Conservation (phyloP, 1,139 yeast genomes). For the Saccharomyces hybrid region DNA sequence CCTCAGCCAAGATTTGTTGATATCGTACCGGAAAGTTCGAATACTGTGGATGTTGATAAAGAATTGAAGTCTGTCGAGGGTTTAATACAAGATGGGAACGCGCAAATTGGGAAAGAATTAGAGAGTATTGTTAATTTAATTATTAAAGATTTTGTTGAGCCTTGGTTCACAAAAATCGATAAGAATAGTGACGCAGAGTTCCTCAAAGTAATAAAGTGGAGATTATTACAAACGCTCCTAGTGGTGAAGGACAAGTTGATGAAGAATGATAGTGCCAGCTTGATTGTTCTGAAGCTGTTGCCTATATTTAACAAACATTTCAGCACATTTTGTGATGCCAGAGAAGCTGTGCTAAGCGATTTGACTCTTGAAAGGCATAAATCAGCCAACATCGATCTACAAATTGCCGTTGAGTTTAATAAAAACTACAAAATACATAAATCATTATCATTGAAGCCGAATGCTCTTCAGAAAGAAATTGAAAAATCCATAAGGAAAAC, state of each 20-base stretch:
- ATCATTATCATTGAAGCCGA: slow-evolving; percentile 42
- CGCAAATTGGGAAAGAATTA: slow-evolving; percentile 43
- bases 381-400: slow-evolving; percentile 43
- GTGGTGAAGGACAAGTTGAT: slow-evolving; percentile 38
- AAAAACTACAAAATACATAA: slow-evolving; percentile 50
- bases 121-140: slow-evolving; percentile 47
- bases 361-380: slow-evolving; percentile 24
- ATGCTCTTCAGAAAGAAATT: slow-evolving; percentile 37
- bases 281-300: slow-evolving; percentile 49
- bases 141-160: slow-evolving; percentile 49
- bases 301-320: slow-evolving; percentile 68
- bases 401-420: slow-evolving; percentile 53
- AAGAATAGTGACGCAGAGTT: slow-evolving; percentile 38
- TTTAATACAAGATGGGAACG: slow-evolving; percentile 28
- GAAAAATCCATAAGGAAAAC: slow-evolving; percentile 44
- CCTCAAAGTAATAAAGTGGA: slow-evolving; percentile 44
- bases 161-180: slow-evolving; percentile 51
- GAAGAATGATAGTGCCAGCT: slow-evolving; percentile 45
- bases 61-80: neutral
- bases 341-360: slow-evolving; percentile 35
- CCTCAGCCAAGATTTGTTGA: neutral
- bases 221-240: slow-evolving; percentile 40
- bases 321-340: slow-evolving; percentile 46
- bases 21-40: neutral
- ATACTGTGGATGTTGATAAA: neutral